phyloP scores from a whole-genome alignment of 352 stramenopile genomes.

The Globisporangium spinosum region DNA sequence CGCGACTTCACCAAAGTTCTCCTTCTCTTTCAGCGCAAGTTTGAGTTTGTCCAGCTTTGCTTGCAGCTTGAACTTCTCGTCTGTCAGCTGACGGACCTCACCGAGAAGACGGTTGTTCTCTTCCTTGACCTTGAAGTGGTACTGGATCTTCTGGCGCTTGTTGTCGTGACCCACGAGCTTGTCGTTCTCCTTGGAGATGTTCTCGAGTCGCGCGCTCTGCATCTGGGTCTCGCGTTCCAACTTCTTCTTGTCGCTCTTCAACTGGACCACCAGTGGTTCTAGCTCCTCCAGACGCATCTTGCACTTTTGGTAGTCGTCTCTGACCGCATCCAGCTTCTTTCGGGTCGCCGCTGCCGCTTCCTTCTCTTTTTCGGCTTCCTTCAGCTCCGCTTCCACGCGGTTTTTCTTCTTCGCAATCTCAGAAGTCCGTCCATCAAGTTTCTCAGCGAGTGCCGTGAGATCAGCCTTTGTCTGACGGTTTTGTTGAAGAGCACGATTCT shows the following conservation, averaged over 20 bases:
- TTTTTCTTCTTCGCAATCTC: constrained; percentile 26
- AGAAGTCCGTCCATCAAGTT: constrained; percentile 17
- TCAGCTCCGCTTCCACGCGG: constrained; percentile 20
- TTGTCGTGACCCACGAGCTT: constrained; percentile 79
- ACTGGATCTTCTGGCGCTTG: constrained; percentile 78
- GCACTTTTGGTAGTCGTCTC: constrained; percentile 18
- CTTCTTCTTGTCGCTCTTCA: constrained; percentile 44
- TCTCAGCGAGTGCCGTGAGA: constrained; percentile 19
- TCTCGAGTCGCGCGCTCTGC: constrained; percentile 27
- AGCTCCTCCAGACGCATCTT: constrained; percentile 13
- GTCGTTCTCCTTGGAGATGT: constrained; percentile 52
- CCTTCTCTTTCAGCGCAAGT: constrained; percentile 57
- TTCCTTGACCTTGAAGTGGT: constrained; percentile 79
- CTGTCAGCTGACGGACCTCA: constrained; percentile 60
- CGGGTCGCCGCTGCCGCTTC: constrained; percentile 16
- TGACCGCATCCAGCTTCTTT: constrained; percentile 26
- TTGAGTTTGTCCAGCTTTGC: constrained; percentile 45
- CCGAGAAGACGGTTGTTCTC: constrained; percentile 77
- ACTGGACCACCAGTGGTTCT: constrained; percentile 22
- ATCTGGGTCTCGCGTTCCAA: constrained; percentile 28
- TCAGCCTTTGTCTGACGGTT: constrained; percentile 16
- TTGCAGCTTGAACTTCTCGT: constrained; percentile 60
- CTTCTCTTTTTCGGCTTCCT: constrained; percentile 28
- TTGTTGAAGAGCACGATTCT: constrained; percentile 26
- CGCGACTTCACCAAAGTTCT: constrained; percentile 46